A percentile compares a stretch with the other conserved stretches of the same genome.
Conservation (phyloP, 1,139 yeast genomes). For the Suhomyces ambrosiae region DNA sequence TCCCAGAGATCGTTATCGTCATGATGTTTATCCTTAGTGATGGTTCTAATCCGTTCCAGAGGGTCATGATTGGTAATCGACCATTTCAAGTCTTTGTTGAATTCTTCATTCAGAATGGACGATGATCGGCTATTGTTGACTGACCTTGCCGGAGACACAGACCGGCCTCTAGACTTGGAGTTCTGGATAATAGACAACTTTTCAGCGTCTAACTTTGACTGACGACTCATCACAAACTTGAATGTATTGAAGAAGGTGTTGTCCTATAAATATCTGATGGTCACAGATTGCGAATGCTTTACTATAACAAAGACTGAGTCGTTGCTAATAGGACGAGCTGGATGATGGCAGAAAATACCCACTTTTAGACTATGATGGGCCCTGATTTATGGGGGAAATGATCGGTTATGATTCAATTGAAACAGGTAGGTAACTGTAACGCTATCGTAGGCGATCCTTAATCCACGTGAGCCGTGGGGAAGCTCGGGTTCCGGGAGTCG, state of each 20-base stretch:
- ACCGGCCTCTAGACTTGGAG: slow-evolving; percentile 44
- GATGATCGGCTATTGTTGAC: slow-evolving; percentile 36
- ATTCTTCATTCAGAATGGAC: slow-evolving; percentile 42
- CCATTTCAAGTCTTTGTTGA: slow-evolving; percentile 47
- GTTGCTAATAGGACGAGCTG: too few relatives aligned
- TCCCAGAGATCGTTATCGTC: slow-evolving; percentile 34
- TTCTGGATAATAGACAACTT: slow-evolving; percentile 45
- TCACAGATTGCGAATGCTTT: too few relatives aligned
- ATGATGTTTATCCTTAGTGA: slow-evolving; percentile 17
- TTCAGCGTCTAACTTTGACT: slow-evolving; percentile 47
- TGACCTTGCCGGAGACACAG: slow-evolving; percentile 39
- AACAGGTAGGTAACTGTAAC: too few relatives aligned
- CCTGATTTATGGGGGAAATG: too few relatives aligned
- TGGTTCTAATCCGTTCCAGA: slow-evolving; percentile 43
- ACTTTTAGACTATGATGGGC: too few relatives aligned
- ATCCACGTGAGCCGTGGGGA: neutral
- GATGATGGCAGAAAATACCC: too few relatives aligned
- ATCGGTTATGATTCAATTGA: too few relatives aligned
- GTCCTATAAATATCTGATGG: too few relatives aligned
- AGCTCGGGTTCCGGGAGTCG: too few relatives aligned
- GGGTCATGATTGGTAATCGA: slow-evolving; percentile 59
- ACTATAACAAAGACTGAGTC: too few relatives aligned
- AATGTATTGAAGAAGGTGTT: neutral
- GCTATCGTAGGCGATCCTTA: neutral
- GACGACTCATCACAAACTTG: slow-evolving; percentile 30